Conservation (phyloP, 176 grass and related monocot genomes). For the Neostapfia colusana region DNA sequence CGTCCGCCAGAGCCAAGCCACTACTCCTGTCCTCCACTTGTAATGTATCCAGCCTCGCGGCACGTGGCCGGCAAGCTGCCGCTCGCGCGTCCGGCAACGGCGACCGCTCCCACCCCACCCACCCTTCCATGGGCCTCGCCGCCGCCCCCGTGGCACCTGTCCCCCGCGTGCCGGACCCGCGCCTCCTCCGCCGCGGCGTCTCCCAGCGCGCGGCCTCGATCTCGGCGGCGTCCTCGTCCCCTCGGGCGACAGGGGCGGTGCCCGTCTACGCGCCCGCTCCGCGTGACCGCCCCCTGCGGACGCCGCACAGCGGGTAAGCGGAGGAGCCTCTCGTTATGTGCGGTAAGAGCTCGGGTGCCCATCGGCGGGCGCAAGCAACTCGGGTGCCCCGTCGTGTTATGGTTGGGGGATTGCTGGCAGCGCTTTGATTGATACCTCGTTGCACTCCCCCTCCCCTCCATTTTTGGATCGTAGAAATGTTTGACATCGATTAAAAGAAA, state of each 20-base stretch:
- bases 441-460: too few relatives aligned
- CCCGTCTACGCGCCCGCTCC: slow-evolving; percentile 70
- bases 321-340: background rate
- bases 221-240: background rate
- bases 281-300: slow-evolving; percentile 67
- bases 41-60: background rate
- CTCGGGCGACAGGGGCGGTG: slow-evolving; percentile 8
- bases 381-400: too few relatives aligned
- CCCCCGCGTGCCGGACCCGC: background rate
- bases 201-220: background rate
- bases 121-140: background rate
- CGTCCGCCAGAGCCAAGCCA: background rate
- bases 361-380: too few relatives aligned
- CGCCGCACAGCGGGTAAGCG: slow-evolving; percentile 85
- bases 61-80: background rate
- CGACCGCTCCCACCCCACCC: background rate
- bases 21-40: too few relatives aligned
- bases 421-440: too few relatives aligned
- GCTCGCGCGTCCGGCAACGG: background rate
- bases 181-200: background rate
- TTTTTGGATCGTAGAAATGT: too few relatives aligned
- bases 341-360: too few relatives aligned
- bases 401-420: too few relatives aligned
- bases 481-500: too few relatives aligned
- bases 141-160: background rate